Percentiles rank a stretch among this genome's conserved stretches.
Evolutionary conservation across 805 yeast genomes (phyloP).

Genomic region (Metschnikowia anglica): DNA sequence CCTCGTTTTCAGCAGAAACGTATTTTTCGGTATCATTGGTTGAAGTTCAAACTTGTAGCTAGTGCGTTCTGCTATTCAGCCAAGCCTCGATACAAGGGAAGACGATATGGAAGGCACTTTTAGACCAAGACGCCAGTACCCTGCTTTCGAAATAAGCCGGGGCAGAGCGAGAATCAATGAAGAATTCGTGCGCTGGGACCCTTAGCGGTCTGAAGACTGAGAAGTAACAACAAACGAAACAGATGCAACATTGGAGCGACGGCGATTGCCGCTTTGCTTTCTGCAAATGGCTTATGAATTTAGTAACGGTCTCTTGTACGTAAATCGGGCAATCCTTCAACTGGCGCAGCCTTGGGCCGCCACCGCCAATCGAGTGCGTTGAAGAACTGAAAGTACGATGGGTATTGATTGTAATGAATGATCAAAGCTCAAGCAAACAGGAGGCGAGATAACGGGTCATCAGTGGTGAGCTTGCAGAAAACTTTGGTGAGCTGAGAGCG

Average conservation of each 20-base stretch:
- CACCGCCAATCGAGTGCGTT: constrained; percentile 6
- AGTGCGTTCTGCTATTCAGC: neutral
- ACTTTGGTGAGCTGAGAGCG: neutral
- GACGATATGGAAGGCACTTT: neutral
- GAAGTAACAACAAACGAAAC: no score
- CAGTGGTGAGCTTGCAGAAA: constrained; percentile 1
- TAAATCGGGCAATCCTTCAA: neutral
- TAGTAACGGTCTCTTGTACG: constrained; percentile 3
- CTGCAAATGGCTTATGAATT: neutral
- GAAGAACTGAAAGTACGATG: constrained; percentile 5
- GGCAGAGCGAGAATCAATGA: neutral
- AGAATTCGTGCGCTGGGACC: no score
- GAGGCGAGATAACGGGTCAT: constrained; percentile 3
- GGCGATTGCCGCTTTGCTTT: neutral
- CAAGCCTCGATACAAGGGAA: neutral
- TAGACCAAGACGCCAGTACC: neutral
- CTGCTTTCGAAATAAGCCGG: neutral
- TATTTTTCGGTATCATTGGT: neutral
- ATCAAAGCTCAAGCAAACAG: constrained; percentile 3
- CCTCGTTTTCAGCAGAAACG: neutral
- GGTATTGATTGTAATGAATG: neutral
- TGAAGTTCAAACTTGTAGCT: neutral
- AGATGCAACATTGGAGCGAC: no score
- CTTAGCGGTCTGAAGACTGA: no score
- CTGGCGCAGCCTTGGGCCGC: constrained; percentile 1